Evolutionary conservation across 164 flowering plant genomes (phyloP).

Genomic region (Magnolia officinalis): DNA sequence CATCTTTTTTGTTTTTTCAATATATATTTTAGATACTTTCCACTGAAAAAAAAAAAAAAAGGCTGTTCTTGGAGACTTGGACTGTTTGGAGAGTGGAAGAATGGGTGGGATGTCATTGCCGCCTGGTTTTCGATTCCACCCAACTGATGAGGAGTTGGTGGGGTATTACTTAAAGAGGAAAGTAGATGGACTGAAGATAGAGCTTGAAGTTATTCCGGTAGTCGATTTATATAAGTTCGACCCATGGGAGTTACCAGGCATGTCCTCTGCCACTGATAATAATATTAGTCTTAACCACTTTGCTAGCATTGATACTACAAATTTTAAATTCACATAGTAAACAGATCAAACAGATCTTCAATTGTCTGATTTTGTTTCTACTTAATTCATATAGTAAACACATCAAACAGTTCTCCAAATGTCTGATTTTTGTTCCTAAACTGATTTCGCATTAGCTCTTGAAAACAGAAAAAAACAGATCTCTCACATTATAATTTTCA

Average conservation of each 20-base stretch:
- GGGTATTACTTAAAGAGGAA: slow-evolving; percentile 77
- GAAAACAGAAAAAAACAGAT: too few relatives aligned
- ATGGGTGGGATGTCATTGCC: slow-evolving; percentile 75
- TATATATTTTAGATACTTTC: slow-evolving; percentile 3
- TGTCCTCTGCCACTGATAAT: not conserved
- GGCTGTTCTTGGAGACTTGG: slow-evolving; percentile 1
- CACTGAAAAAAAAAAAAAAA: not conserved
- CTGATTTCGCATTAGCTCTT: too few relatives aligned
- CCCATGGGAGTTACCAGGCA: slow-evolving; percentile 97
- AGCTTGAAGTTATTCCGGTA: slow-evolving; percentile 81
- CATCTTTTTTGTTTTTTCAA: not conserved
- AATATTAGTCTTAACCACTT: not conserved
- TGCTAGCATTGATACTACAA: too few relatives aligned
- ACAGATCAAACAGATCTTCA: too few relatives aligned
- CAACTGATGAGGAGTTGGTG: slow-evolving; percentile 80
- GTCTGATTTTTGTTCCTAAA: too few relatives aligned
- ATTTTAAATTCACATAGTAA: too few relatives aligned
- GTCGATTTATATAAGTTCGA: slow-evolving; percentile 80
- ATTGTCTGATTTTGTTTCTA: too few relatives aligned
- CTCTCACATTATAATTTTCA: too few relatives aligned
- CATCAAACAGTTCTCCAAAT: too few relatives aligned
- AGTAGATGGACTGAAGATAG: slow-evolving; percentile 67
- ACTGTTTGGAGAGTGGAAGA: slow-evolving; percentile 9
- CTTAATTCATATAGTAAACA: too few relatives aligned
- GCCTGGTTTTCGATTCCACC: slow-evolving; percentile 88